Conservation (phyloP, 1,139 yeast species). For the Hemisphaericaspora lyxosophila region DNA sequence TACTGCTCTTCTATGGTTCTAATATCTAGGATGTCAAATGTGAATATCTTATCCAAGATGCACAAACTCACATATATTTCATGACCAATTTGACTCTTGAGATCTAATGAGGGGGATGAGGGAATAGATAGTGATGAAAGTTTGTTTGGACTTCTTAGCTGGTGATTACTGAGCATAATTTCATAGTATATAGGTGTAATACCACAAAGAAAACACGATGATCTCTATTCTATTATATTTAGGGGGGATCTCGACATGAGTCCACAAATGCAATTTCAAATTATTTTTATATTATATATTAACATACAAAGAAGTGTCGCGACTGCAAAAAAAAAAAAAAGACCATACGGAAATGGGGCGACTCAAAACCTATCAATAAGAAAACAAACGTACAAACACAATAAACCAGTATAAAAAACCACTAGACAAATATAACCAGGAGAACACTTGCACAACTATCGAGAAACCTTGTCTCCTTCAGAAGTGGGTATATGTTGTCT, state of each 20-base stretch:
- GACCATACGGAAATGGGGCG: no score
- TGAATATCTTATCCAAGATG: constrained; percentile 14
- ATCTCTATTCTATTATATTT: no score
- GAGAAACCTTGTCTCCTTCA: no score
- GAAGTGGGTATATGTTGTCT: constrained; percentile 32
- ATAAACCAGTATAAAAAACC: background rate
- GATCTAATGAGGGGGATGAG: background rate
- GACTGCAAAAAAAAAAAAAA: constrained; percentile 3
- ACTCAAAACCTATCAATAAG: no score
- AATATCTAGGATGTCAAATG: constrained; percentile 9
- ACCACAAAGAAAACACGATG: no score
- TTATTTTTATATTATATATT: background rate
- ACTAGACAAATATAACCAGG: background rate
- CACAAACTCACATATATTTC: constrained; percentile 13
- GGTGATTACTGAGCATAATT: background rate
- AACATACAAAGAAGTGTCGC: background rate
- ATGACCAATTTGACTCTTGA: constrained; percentile 5
- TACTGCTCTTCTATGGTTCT: constrained; percentile 8
- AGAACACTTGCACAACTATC: no score
- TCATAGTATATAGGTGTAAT: no score
- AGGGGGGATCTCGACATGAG: no score
- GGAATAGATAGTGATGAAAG: constrained; percentile 1
- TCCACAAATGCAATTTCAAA: constrained; percentile 3
- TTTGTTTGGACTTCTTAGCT: background rate
- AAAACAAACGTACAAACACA: background rate